A percentile compares a stretch with the other conserved stretches of the same genome.
Evolutionary conservation across 192 early-diverging fungal genomes (phyloP).

Genomic region (Podila epicladia): DNA sequence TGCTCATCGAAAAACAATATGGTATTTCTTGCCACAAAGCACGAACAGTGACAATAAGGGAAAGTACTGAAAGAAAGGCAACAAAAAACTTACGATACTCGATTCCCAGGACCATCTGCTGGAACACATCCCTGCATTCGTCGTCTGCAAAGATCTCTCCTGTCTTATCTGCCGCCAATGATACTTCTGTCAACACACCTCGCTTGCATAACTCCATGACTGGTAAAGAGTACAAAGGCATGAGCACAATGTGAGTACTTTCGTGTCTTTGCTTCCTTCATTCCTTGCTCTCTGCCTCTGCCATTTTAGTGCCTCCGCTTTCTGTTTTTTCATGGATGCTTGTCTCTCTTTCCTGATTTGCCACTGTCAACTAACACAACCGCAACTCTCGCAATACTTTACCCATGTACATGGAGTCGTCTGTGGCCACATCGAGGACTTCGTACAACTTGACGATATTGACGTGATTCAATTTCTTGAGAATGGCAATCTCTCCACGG

Average conservation of each 20-base stretch:
- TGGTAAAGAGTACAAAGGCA: slow-evolving; percentile 27
- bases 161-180: slow-evolving; percentile 48
- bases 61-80: neutral
- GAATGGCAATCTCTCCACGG: slow-evolving; percentile 88
- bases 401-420: slow-evolving; percentile 84
- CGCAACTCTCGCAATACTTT: slow-evolving; percentile 4
- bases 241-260: neutral
- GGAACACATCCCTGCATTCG: slow-evolving; percentile 76
- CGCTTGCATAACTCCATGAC: slow-evolving; percentile 88
- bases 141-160: slow-evolving; percentile 61
- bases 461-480: slow-evolving; percentile 92
- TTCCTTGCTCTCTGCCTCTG: too few relatives aligned
- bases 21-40: too few relatives aligned
- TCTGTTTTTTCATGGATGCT: too few relatives aligned
- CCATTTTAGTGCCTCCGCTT: too few relatives aligned
- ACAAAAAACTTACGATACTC: slow-evolving; percentile 80
- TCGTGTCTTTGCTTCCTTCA: too few relatives aligned
- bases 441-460: slow-evolving; percentile 91
- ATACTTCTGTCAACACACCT: slow-evolving; percentile 80
- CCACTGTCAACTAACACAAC: too few relatives aligned
- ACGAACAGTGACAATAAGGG: neutral
- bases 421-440: slow-evolving; percentile 90
- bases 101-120: slow-evolving; percentile 87
- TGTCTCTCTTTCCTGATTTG: too few relatives aligned
- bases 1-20: too few relatives aligned